phyloP scores from a whole-genome alignment of 306 rosid species.

The Vigna nakashimae region DNA sequence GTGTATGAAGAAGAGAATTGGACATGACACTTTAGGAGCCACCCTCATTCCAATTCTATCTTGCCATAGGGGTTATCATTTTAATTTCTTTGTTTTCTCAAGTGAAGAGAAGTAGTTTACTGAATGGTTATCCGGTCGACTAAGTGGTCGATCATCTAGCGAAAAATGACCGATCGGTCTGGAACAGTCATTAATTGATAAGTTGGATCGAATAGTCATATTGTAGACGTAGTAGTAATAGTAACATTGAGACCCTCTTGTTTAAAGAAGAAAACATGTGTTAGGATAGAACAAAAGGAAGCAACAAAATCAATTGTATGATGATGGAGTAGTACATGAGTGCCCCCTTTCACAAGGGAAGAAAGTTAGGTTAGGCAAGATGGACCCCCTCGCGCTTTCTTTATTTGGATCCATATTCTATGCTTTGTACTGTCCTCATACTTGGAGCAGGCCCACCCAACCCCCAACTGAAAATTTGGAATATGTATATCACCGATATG shows the following conservation, averaged over 20 bases:
- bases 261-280: slow-evolving; percentile 53
- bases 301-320: slow-evolving; percentile 72
- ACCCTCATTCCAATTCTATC: slow-evolving; percentile 49
- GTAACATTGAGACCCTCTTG: slow-evolving; percentile 50
- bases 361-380: slow-evolving; percentile 71
- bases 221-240: neutral
- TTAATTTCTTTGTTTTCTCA: neutral
- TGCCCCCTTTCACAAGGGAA: slow-evolving; percentile 75
- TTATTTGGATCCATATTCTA: slow-evolving; percentile 68
- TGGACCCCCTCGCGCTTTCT: slow-evolving; percentile 60
- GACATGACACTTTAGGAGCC: slow-evolving; percentile 56
- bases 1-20: slow-evolving; percentile 41
- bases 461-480: slow-evolving; percentile 60
- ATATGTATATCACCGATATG: slow-evolving; percentile 59
- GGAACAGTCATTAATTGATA: too few relatives aligned
- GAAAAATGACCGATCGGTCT: too few relatives aligned
- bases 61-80: slow-evolving; percentile 49
- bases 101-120: too few relatives aligned
- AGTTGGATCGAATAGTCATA: too few relatives aligned
- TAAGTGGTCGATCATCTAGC: too few relatives aligned
- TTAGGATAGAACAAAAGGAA: slow-evolving; percentile 63
- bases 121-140: too few relatives aligned
- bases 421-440: slow-evolving; percentile 62
- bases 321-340: slow-evolving; percentile 65
- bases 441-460: slow-evolving; percentile 47